Percentiles rank a stretch among this genome's conserved stretches.
phyloP scores from a whole-genome alignment of 805 yeast species.

The Yarrowia sp. region DNA sequence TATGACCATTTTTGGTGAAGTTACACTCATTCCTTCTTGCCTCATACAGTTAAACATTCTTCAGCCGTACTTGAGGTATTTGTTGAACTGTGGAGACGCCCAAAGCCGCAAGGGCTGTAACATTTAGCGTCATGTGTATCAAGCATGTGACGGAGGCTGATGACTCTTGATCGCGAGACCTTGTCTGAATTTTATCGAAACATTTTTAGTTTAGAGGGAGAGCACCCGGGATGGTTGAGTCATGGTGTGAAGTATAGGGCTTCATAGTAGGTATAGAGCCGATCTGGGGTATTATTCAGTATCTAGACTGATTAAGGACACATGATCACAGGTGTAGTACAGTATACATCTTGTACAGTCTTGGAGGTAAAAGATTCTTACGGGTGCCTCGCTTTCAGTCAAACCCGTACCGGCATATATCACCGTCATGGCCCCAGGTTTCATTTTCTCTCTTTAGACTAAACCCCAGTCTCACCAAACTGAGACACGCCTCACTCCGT shows the following conservation, averaged over 20 bases:
- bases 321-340: no score
- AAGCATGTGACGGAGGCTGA: background rate
- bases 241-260: no score
- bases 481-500: background rate
- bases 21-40: background rate
- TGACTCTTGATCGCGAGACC: background rate
- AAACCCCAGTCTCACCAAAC: background rate
- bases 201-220: background rate
- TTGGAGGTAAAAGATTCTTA: no score
- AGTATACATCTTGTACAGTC: no score
- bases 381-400: no score
- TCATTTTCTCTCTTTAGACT: background rate
- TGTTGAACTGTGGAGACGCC: background rate
- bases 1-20: background rate
- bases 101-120: background rate
- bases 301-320: no score
- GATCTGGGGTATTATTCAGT: no score
- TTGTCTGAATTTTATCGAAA: background rate
- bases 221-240: background rate
- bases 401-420: no score
- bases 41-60: background rate
- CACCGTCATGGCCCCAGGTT: background rate
- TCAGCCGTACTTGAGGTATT: constrained; percentile 11
- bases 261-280: no score
- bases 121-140: background rate